Evolutionary conservation across 2,329 filamentous ascomycete species (phyloP).

Genomic region (Helotiales sp.): DNA sequence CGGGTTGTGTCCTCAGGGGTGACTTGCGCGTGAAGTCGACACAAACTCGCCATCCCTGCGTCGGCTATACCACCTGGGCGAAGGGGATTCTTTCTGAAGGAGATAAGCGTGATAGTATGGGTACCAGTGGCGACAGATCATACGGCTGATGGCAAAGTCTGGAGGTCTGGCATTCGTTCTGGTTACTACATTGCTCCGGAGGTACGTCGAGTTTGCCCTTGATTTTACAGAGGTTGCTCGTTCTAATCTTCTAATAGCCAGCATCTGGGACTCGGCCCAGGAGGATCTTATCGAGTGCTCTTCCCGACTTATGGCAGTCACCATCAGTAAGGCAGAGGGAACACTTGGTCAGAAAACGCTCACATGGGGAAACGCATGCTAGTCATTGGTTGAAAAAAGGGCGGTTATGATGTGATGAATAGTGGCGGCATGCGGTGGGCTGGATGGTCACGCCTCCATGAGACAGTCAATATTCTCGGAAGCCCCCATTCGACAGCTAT

Average conservation of each 20-base stretch:
- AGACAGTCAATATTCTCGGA: conserved; percentile 16
- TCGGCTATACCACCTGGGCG: conserved; percentile 12
- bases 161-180: too few relatives aligned
- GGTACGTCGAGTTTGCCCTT: too few relatives aligned
- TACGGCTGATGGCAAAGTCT: too few relatives aligned
- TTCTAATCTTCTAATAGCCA: too few relatives aligned
- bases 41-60: background rate
- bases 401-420: too few relatives aligned
- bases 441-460: conserved; percentile 49
- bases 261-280: conserved; percentile 57
- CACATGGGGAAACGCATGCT: too few relatives aligned
- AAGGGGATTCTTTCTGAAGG: conserved; percentile 53
- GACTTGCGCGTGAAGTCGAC: background rate
- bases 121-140: too few relatives aligned
- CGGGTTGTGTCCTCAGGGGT: background rate
- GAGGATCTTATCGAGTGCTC: conserved; percentile 34
- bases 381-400: too few relatives aligned
- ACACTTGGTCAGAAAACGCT: too few relatives aligned
- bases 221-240: too few relatives aligned
- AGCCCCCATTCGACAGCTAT: background rate
- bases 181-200: conserved; percentile 53
- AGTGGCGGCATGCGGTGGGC: background rate
- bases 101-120: conserved; percentile 60
- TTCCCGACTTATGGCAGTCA: too few relatives aligned
- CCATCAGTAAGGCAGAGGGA: too few relatives aligned